phyloP scores from a whole-genome alignment of 768 basidiomycete species.

The Macrolepiota albuminosa region DNA sequence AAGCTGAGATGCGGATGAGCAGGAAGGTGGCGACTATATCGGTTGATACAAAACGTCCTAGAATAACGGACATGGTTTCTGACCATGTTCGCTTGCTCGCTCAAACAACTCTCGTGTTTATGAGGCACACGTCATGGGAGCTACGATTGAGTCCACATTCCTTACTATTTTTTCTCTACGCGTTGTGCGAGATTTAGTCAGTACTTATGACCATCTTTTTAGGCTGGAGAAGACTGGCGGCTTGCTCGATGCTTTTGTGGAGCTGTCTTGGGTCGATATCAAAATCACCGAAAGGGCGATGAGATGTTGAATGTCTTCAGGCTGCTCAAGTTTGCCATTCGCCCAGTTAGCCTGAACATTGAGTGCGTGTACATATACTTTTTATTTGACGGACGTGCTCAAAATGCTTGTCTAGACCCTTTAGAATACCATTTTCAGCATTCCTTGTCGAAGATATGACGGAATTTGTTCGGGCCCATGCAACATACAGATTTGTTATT shows the following conservation, averaged over 20 bases:
- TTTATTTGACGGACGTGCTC: not conserved
- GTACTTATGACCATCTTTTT: slow-evolving; percentile 8
- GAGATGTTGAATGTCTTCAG: slow-evolving; percentile 48
- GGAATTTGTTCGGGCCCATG: slow-evolving; percentile 88
- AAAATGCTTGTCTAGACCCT: slow-evolving; percentile 25
- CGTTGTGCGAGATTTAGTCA: slow-evolving; percentile 10
- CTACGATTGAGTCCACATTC: slow-evolving; percentile 87
- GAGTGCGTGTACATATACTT: slow-evolving; percentile 46
- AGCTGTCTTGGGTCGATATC: slow-evolving; percentile 71
- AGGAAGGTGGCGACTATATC: slow-evolving; percentile 34
- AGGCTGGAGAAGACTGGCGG: slow-evolving; percentile 62
- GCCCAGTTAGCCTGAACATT: slow-evolving; percentile 54
- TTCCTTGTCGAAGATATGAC: slow-evolving; percentile 90
- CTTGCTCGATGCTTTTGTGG: slow-evolving; percentile 77
- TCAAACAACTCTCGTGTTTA: slow-evolving; percentile 85
- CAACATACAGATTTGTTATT: slow-evolving; percentile 87
- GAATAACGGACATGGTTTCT: slow-evolving; percentile 35
- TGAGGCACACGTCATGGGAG: slow-evolving; percentile 70
- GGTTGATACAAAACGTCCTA: slow-evolving; percentile 98
- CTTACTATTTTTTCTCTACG: slow-evolving; percentile 7
- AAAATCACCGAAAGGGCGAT: slow-evolving; percentile 37
- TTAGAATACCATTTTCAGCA: slow-evolving; percentile 67
- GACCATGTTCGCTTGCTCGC: slow-evolving; percentile 37
- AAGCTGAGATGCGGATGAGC: slow-evolving; percentile 18
- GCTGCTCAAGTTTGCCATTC: slow-evolving; percentile 80